Conservation (phyloP, 2,329 filamentous ascomycete genomes). For the Aspergillus fumigatiaffinis region DNA sequence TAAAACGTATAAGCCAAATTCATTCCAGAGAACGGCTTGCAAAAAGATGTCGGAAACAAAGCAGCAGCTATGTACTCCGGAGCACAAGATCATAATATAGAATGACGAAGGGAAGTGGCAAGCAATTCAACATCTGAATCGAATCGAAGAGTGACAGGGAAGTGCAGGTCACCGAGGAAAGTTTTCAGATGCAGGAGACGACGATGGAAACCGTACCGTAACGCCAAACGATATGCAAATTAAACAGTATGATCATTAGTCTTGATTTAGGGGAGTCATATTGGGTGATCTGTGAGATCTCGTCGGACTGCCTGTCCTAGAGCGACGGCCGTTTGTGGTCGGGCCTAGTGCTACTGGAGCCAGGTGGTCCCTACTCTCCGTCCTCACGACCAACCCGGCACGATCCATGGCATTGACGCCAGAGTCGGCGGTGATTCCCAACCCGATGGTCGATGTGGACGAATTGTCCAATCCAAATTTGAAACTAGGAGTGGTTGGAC, state of each 20-base stretch:
- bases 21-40: not conserved
- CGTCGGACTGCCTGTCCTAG: slow-evolving; percentile 48
- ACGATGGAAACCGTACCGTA: slow-evolving; percentile 6
- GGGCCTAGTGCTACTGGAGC: slow-evolving; percentile 51
- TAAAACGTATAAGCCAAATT: slow-evolving; percentile 9
- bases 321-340: slow-evolving; percentile 43
- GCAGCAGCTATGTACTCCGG: slow-evolving; percentile 18
- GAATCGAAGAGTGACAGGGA: not conserved
- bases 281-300: slow-evolving; percentile 34
- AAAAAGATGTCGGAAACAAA: slow-evolving; percentile 15
- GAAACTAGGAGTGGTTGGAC: slow-evolving; percentile 27
- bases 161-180: not conserved
- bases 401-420: slow-evolving; percentile 51
- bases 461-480: slow-evolving; percentile 39
- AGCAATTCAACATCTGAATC: slow-evolving; percentile 3
- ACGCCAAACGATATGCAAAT: slow-evolving; percentile 25
- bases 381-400: slow-evolving; percentile 72
- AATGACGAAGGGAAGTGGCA: slow-evolving; percentile 21
- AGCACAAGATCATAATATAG: slow-evolving; percentile 20
- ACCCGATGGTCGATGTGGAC: slow-evolving; percentile 36
- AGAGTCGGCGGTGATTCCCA: slow-evolving; percentile 32
- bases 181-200: not conserved
- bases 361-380: slow-evolving; percentile 80
- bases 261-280: slow-evolving; percentile 33
- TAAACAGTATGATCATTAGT: slow-evolving; percentile 23